These are phyloP conservation scores for Pittosporum tobira DNA, from an alignment of 129 eudicot species.

Conservation along the genomic window DNA sequence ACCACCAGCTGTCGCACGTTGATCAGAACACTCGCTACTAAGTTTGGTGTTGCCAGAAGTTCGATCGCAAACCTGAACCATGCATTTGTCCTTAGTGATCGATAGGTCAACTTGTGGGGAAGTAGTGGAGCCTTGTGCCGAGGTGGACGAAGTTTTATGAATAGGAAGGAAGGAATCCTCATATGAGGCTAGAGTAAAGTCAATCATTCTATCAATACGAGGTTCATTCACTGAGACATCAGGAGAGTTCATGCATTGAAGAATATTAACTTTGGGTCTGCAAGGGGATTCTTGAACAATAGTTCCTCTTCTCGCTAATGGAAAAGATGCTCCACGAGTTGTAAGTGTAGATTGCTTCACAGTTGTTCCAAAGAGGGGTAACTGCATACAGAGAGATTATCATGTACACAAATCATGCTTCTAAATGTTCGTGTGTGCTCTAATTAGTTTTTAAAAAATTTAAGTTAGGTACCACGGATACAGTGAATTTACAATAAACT, in stretches of 20 bases:
- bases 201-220: conserved; percentile 77
- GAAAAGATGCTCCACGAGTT: conserved; percentile 73
- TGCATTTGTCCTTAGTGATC: conserved; percentile 76
- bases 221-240: conserved; percentile 91
- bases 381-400: conserved; percentile 30
- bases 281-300: conserved; percentile 20
- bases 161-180: conserved; percentile 34
- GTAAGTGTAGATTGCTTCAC: conserved; percentile 44
- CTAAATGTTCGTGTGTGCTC: too few relatives aligned
- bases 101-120: conserved; percentile 61
- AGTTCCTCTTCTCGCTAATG: conserved; percentile 32
- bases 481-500: too few relatives aligned
- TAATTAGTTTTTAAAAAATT: too few relatives aligned
- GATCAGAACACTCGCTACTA: conserved; percentile 59
- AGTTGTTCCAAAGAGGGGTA: conserved; percentile 37
- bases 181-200: conserved; percentile 45
- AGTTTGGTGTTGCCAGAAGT: conserved; percentile 36
- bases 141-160: conserved; percentile 42
- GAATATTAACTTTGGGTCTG: conserved; percentile 36
- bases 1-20: conserved; percentile 80
- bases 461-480: too few relatives aligned
- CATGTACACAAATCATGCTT: too few relatives aligned
- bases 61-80: conserved; percentile 46
- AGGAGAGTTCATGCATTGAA: conserved; percentile 47
- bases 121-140: conserved; percentile 61